Conservation (phyloP, 2,329 filamentous ascomycete species). For the Aspergillus pseudoterreus region DNA sequence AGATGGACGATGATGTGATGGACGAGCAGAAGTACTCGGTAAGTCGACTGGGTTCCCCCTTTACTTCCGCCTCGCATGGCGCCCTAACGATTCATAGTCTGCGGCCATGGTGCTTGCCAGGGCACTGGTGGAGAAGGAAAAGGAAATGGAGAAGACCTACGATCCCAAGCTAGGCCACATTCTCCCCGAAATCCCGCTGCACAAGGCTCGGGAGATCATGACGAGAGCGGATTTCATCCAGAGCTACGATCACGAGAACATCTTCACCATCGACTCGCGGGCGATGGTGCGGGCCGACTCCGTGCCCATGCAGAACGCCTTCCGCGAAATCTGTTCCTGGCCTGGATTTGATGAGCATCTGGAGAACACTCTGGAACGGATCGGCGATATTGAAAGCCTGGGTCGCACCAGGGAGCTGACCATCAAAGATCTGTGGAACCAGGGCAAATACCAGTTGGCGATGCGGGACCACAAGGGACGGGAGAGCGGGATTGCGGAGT, state of each 20-base stretch:
- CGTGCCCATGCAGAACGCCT: slow-evolving; percentile 93
- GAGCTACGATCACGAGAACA: slow-evolving; percentile 85
- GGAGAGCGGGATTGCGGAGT: slow-evolving; percentile 46
- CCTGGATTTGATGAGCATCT: slow-evolving; percentile 79
- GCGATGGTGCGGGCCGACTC: slow-evolving; percentile 88
- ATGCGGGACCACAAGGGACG: slow-evolving; percentile 46
- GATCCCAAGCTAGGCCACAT: slow-evolving; percentile 66
- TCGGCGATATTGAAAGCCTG: slow-evolving; percentile 87
- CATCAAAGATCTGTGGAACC: slow-evolving; percentile 86
- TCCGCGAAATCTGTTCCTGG: slow-evolving; percentile 73
- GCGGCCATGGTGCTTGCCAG: slow-evolving; percentile 91
- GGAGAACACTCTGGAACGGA: slow-evolving; percentile 77
- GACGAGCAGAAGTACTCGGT: slow-evolving; percentile 95
- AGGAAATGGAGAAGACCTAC: slow-evolving; percentile 59
- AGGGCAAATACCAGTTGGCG: slow-evolving; percentile 71
- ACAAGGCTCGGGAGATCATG: slow-evolving; percentile 87
- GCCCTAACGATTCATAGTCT: slow-evolving; percentile 50
- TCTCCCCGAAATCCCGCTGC: slow-evolving; percentile 75
- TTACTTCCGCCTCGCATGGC: background rate
- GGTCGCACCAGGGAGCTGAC: slow-evolving; percentile 92
- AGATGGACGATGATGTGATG: slow-evolving; percentile 97
- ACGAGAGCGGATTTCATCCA: slow-evolving; percentile 93
- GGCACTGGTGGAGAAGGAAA: slow-evolving; percentile 80
- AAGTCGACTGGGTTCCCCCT: slow-evolving; percentile 36
- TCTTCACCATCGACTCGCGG: slow-evolving; percentile 87